phyloP scores from a whole-genome alignment of 305 asterid species.

The Plantago coronopus region DNA sequence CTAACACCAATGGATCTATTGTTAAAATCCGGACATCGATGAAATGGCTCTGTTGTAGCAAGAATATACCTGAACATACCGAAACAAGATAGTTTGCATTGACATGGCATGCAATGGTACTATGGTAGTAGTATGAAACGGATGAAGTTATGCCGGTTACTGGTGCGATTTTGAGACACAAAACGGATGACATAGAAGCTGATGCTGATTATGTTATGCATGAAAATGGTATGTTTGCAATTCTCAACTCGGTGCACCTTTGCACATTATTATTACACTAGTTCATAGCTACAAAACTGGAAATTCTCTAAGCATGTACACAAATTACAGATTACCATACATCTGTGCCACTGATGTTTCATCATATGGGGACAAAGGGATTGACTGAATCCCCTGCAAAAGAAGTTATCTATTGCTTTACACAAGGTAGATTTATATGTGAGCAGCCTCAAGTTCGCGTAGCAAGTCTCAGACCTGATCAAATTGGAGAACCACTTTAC shows the following conservation, averaged over 20 bases:
- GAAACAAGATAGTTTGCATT: too few relatives aligned
- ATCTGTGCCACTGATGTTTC: neutral
- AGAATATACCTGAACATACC: too few relatives aligned
- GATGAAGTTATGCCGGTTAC: too few relatives aligned
- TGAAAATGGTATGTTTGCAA: too few relatives aligned
- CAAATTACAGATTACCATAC: slow-evolving; percentile 12
- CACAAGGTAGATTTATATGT: slow-evolving; percentile 10
- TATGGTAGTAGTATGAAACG: too few relatives aligned
- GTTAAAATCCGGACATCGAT: too few relatives aligned
- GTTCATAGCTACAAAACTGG: slow-evolving; percentile 16
- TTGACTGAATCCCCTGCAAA: neutral
- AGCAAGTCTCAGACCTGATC: slow-evolving; percentile 29
- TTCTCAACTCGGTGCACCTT: too few relatives aligned
- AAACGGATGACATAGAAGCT: too few relatives aligned
- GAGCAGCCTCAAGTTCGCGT: neutral
- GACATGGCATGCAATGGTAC: too few relatives aligned
- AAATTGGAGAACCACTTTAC: slow-evolving; percentile 79
- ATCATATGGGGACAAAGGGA: slow-evolving; percentile 3
- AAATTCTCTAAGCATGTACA: slow-evolving; percentile 18
- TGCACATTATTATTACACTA: neutral
- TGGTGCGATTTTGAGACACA: too few relatives aligned
- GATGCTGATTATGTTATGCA: neutral
- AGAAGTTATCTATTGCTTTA: slow-evolving; percentile 9
- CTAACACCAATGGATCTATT: too few relatives aligned
- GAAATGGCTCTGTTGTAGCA: too few relatives aligned